Evolutionary conservation across 495 filamentous ascomycete species (phyloP), one percentile per base, ranked within the genome.

Genomic region (Xylaria acuta): DNA sequence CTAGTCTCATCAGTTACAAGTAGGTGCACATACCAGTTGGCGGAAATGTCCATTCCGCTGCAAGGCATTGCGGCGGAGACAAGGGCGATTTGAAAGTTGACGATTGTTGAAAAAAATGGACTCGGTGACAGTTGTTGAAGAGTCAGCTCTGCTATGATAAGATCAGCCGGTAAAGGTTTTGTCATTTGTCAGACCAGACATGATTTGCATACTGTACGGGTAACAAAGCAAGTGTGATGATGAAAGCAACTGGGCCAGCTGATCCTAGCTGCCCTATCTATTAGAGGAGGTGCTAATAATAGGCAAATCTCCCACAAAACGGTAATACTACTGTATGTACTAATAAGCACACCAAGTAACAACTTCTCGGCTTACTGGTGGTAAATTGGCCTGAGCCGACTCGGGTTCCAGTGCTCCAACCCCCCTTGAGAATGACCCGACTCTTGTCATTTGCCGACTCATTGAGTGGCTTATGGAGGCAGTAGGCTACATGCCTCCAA

Each of bases 341-440:
- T 8, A 59, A 27, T 30, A 32, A 59, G 34, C 34, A 41, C 6
- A 41, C 11, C 27, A n/a, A 43, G 64, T 38, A 56, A 43, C 22
- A 8, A 38, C 4, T 63, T 40, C 43, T 64, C 34, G 36, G 43
- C 58, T 70, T 70, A 70, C 58, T 64, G 68, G n/a, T 70, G 56
- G 18, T 47, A 64, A 54, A 71, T 43, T 64, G 45, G 60, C 32
- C 34, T 25, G 54, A 36, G 43, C 38, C 20, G 40, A 45, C 43
- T 49, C 40, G 59, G 41, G 34, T n/a, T 38, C 36, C 59, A 9
- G 30, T 30, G 27, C 59, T 54, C 69, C 58, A 45, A 64, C 69
- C 69, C 43, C 58, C 45, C 53, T 54, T 30, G 32, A 40, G 56
- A 27, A 67, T 25, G 49, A 51, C 2, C 40, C 18, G 11, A 45